A percentile compares a stretch with the other conserved stretches of the same genome.
Conservation (phyloP, 2,329 filamentous ascomycete genomes). For the Daldinia sp. region DNA sequence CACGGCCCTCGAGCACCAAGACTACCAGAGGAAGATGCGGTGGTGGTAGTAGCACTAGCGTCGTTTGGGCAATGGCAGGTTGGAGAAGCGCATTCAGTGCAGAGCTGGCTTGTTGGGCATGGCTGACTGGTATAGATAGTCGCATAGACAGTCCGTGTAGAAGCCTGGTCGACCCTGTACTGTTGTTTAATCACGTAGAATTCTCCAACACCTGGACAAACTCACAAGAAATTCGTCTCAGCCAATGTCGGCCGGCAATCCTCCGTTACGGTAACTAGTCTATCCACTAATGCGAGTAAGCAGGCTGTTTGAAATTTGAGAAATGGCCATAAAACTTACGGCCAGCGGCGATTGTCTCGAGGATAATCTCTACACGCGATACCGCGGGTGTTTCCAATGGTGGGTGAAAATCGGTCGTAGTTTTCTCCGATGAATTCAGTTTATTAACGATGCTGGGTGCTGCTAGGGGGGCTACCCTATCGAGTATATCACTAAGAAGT, state of each 20-base stretch:
- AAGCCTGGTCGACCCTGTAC: constrained; percentile 24
- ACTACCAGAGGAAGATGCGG: constrained; percentile 18
- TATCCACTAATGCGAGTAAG: constrained; percentile 7
- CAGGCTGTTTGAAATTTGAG: neutral
- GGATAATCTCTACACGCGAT: constrained; percentile 5
- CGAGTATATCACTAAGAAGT: constrained; percentile 29
- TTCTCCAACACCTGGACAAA: neutral
- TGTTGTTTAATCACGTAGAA: neutral
- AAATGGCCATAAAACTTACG: constrained; percentile 26
- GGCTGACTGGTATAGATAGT: constrained; percentile 21
- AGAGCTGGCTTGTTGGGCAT: constrained; percentile 30
- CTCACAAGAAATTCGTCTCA: constrained; percentile 29
- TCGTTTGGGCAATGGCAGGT: constrained; percentile 36
- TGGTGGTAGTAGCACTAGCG: constrained; percentile 2
- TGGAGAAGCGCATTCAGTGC: constrained; percentile 31
- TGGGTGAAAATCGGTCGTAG: neutral
- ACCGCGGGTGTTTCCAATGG: constrained; percentile 8
- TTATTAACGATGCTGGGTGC: neutral
- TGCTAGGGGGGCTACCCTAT: neutral
- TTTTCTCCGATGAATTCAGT: constrained; percentile 21
- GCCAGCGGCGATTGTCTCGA: constrained; percentile 17
- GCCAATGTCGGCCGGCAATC: constrained; percentile 10
- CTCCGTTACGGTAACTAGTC: neutral
- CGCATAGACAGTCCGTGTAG: constrained; percentile 32
- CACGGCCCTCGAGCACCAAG: constrained; percentile 45